Conservation (phyloP, 1,284 basidiomycete species). For the Anthracocystis walkeri region DNA sequence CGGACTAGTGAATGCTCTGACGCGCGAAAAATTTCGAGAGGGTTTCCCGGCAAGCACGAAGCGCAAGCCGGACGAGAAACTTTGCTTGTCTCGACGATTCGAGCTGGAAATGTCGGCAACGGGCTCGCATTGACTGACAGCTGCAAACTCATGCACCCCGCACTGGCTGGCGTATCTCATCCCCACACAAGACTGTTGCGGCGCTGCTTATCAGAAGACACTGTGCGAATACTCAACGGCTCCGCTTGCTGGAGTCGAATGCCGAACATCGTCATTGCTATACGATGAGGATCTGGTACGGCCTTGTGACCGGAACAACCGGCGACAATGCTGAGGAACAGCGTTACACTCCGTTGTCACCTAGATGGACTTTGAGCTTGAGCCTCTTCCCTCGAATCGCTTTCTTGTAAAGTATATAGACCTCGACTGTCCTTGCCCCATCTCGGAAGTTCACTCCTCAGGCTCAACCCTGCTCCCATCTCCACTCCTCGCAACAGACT, state of each 20-base stretch:
- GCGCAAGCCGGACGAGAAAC: slow-evolving; percentile 37
- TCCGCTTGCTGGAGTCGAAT: neutral
- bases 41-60: slow-evolving; percentile 25
- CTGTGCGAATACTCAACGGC: too few species aligned
- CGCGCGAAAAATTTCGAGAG: neutral
- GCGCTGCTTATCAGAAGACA: neutral
- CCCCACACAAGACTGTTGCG: slow-evolving; percentile 20
- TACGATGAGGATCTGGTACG: neutral
- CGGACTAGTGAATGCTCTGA: too few species aligned
- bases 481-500: neutral
- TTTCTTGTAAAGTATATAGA: slow-evolving; percentile 17
- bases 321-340: neutral
- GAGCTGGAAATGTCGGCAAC: slow-evolving; percentile 43
- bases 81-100: neutral
- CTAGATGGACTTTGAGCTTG: neutral
- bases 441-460: neutral
- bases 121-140: slow-evolving; percentile 30
- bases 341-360: neutral
- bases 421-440: neutral
- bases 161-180: slow-evolving; percentile 10
- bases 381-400: neutral
- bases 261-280: neutral
- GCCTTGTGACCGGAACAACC: neutral
- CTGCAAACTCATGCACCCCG: slow-evolving; percentile 34
- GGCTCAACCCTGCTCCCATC: slow-evolving; percentile 15